phyloP scores from a whole-genome alignment of 108 stramenopile species.

The Cyclotella baltica region DNA sequence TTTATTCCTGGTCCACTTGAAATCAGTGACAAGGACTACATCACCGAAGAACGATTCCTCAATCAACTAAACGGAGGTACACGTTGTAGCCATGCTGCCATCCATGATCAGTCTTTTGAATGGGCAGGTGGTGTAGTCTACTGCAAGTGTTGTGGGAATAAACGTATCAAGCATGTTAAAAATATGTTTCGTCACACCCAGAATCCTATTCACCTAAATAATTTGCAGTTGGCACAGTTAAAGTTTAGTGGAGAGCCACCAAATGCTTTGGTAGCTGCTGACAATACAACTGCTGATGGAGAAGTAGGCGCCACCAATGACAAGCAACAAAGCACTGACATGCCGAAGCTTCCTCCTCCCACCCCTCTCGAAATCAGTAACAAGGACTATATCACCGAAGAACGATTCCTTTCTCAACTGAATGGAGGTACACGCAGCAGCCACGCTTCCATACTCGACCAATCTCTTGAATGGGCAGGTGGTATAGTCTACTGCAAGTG shows the following conservation, averaged over 20 bases:
- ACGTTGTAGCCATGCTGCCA: not conserved
- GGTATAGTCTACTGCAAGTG: not conserved
- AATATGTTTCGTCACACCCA: not conserved
- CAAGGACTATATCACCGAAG: not conserved
- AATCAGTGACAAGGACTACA: not conserved
- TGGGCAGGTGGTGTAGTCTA: not conserved
- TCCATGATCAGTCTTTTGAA: not conserved
- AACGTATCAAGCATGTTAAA: not conserved
- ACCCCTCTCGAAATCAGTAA: not conserved
- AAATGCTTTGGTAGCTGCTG: no score
- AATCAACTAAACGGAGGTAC: not conserved
- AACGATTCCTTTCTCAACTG: not conserved
- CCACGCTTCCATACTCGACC: not conserved
- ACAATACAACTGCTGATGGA: no score
- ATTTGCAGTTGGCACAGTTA: no score
- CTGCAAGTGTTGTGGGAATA: not conserved
- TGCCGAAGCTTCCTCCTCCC: no score
- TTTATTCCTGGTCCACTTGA: not conserved
- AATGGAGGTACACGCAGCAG: not conserved
- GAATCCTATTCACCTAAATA: not conserved
- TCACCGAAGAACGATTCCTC: not conserved
- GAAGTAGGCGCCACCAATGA: no score
- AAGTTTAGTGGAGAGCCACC: no score
- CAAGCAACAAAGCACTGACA: no score
- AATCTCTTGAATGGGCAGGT: not conserved